Evolutionary conservation across 176 grass and related monocot genomes (phyloP), one percentile per base, ranked within the genome.

Genomic region (Themeda triandra): DNA sequence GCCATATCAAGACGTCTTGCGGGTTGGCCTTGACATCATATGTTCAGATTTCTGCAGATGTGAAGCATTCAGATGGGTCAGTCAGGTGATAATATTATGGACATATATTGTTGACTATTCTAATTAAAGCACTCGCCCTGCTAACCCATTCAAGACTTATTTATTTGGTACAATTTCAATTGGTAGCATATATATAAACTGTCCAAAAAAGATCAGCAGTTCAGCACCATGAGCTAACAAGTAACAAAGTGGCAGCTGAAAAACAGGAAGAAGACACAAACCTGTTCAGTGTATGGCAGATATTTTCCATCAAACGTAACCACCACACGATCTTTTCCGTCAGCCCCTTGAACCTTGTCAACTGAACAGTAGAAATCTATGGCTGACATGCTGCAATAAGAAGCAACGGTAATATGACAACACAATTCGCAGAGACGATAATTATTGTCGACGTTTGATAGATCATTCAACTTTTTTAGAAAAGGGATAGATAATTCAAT

Each of bases 351-450:
- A 74, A 98, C 73, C 88, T 98, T 98, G 69, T 98, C 93, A 80
- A 98, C 93, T 1, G 93, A 95, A 73, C 96, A 98, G 42, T 90
- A 93, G 87, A 95, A 98, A 63, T 98, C 96, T 87, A 98, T 98
- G 68, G 85, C 96, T 3, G 93, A 98, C 96, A 95, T 95, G 68
- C 93, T 98, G 79, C 67, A 84, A 66, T 76, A 79, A 33, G 71
- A 74, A 82, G 79, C 39, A 42, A 75, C 8, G 46, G 19, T 10
- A 73, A 30, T 7, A 58, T 29, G 63, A 19, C 3, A 87, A 42
- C n/a, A 2, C 33, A 39, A 44, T 51, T 82, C n/a, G 5, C 24
- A 42, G 72, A 69, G 32, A 37, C 14, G 21, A 59, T 19, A 18
- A 6, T 8, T 46, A 8, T 15, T 7, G n/a, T 51, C 8, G 1